A percentile compares a stretch with the other conserved stretches of the same genome.
Evolutionary conservation across 371 early-diverging fungal genomes (phyloP).

Genomic region (Syncephalastrum sp.): DNA sequence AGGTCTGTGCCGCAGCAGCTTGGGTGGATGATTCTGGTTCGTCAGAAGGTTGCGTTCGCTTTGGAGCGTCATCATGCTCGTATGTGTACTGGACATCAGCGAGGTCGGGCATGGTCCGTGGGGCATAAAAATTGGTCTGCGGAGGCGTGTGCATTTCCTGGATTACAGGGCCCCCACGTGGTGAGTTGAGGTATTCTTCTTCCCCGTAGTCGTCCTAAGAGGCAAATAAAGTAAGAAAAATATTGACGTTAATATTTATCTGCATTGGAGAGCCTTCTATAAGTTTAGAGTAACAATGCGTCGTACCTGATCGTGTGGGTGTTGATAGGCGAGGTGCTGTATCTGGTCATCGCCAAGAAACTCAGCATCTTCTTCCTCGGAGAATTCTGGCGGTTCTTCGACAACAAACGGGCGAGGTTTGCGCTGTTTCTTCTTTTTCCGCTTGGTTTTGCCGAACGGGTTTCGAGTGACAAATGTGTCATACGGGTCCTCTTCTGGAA

Average conservation of each 20-base stretch:
- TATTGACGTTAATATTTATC: no score
- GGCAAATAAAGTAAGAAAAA: no score
- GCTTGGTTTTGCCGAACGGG: conserved; percentile 33
- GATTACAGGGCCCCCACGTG: conserved; percentile 19
- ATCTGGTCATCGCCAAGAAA: conserved; percentile 46
- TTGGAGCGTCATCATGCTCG: conserved; percentile 3
- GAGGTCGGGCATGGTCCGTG: conserved; percentile 26
- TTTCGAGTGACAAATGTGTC: conserved; percentile 36
- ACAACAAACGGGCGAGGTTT: conserved; percentile 16
- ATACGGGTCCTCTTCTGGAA: conserved; percentile 4
- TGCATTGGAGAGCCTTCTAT: no score
- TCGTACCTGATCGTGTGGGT: no score
- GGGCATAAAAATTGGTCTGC: conserved; percentile 25
- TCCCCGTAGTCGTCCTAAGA: conserved; percentile 30
- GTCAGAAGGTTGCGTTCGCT: not conserved
- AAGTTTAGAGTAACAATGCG: no score
- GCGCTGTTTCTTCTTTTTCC: conserved; percentile 16
- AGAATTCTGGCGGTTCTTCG: conserved; percentile 20
- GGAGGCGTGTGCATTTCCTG: conserved; percentile 35
- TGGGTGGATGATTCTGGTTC: conserved; percentile 8
- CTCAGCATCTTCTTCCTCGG: conserved; percentile 38
- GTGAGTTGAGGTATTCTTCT: conserved; percentile 21
- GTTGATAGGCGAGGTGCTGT: conserved; percentile 21
- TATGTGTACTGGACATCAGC: not conserved
- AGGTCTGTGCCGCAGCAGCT: conserved; percentile 22